Base-by-base conservation (phyloP, 2,329 filamentous ascomycete genomes). In the Arthrobotrys megalospora region DNA sequence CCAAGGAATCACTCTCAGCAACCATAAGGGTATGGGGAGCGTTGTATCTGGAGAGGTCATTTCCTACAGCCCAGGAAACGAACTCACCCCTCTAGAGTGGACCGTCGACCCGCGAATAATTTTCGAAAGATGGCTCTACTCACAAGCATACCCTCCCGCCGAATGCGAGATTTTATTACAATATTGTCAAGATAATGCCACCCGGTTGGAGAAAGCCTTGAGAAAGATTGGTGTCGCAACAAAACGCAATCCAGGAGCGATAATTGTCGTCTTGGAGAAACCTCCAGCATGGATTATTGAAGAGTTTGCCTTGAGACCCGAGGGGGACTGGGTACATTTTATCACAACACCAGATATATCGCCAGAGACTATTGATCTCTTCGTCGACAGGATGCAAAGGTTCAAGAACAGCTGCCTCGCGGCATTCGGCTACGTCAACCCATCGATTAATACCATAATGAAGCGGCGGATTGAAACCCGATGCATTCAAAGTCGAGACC, bases 271-370 rank as follows among this genome's bases (percentile, higher is more conserved):
- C 11, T 10, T 69, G 4, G 64, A 76, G 45, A 32, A 53, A 16
- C 71, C 64, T 0, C 71, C 71, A 11, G 43, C 71, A 1, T 76
- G 71, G 71, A 76, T 76, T 19, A 45, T 69, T 6, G 71, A 76
- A 45, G 71, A 76, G 19, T 76, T 76, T 12, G 21, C 50, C 2
- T 50, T 76, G 2, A 69, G 71, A 6, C 64, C 64, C 12, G 41
- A 76, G 43, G 71, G 64, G 10, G 55, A 69, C n/a, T 76, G 64
- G 71, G 71, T 69, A 1, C 71, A 76, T n/a, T 64, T 76, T n/a
- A 64, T 76, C 21, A 48, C 71, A 0, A 34, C 69, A 48, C 64
- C 71, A 6, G 64, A 76, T 34, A 48, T 76, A 24, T 68, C 71
- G 11, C 64, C 53, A 1, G 43, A 53, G 1, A 64, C 47, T 3